These are phyloP conservation scores for Ensete ventricosum DNA, from an alignment of 176 grass and related monocot genomes.

Conservation along the genomic window DNA sequence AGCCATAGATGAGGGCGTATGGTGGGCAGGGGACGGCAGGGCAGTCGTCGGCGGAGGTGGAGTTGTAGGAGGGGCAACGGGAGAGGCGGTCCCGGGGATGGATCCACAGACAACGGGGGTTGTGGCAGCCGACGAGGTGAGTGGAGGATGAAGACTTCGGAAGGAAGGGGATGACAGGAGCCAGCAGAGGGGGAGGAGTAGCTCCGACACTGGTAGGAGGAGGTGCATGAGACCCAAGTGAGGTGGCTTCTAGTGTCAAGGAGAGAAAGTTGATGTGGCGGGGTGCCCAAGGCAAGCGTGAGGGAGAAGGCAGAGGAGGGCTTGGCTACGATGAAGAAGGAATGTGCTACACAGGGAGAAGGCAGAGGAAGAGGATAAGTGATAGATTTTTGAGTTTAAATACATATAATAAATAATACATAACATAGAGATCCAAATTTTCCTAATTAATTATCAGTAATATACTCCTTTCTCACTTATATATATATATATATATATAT, in stretches of 20 bases:
- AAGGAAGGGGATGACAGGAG: slow-evolving; percentile 30
- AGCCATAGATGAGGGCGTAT: slow-evolving; percentile 70
- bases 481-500: no score
- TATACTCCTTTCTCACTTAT: no score
- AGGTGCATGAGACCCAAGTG: slow-evolving; percentile 68
- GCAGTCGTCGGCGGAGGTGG: background rate
- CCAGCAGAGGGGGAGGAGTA: slow-evolving; percentile 16
- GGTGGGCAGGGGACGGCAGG: slow-evolving; percentile 44
- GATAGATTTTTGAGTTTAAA: no score
- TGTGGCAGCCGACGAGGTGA: slow-evolving; percentile 53
- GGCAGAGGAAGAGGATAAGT: no score
- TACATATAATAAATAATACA: no score
- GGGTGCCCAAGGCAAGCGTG: slow-evolving; percentile 53
- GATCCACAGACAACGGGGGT: slow-evolving; percentile 55
- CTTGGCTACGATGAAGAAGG: no score
- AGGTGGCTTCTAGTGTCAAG: slow-evolving; percentile 81
- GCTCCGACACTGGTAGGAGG: slow-evolving; percentile 50
- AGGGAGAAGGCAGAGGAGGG: no score
- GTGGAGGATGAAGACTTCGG: slow-evolving; percentile 61
- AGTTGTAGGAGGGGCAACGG: slow-evolving; percentile 13
- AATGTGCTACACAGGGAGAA: no score
- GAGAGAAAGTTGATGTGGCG: slow-evolving; percentile 42
- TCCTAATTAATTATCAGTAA: no score
- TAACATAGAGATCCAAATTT: no score
- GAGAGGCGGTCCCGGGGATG: slow-evolving; percentile 34